Conservation (phyloP, 768 basidiomycete species). For the Chalciporus pseudorubinellus region DNA sequence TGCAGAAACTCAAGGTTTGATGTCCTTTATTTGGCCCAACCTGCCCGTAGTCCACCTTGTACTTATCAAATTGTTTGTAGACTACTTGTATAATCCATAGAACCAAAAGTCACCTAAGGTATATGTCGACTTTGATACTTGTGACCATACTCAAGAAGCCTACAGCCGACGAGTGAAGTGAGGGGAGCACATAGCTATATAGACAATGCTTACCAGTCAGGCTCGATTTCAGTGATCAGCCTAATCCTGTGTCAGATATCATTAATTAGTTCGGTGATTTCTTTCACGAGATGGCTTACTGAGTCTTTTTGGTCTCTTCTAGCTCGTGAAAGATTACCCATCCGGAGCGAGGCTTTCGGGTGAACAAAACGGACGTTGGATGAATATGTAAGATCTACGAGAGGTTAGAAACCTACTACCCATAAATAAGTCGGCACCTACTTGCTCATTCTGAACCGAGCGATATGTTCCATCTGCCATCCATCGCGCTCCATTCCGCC, state of each 20-base stretch:
- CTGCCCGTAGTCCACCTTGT: too few species aligned
- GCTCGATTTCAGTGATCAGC: slow-evolving; percentile 90
- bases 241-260: slow-evolving; percentile 59
- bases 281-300: slow-evolving; percentile 47
- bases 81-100: too few species aligned
- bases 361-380: slow-evolving; percentile 92
- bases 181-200: neutral
- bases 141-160: slow-evolving; percentile 52
- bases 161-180: slow-evolving; percentile 17
- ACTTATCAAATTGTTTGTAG: too few species aligned
- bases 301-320: slow-evolving; percentile 94
- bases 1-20: neutral
- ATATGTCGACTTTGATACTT: slow-evolving; percentile 39
- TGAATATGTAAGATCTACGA: slow-evolving; percentile 81
- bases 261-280: slow-evolving; percentile 8
- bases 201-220: slow-evolving; percentile 69
- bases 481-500: slow-evolving; percentile 91
- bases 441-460: slow-evolving; percentile 82
- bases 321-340: slow-evolving; percentile 97
- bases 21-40: neutral
- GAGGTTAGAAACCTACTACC: slow-evolving; percentile 1
- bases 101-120: neutral
- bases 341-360: slow-evolving; percentile 82
- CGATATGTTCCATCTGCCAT: slow-evolving; percentile 91
- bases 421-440: slow-evolving; percentile 33